phyloP scores from a whole-genome alignment of 2,329 filamentous ascomycete genomes.

The Paramyrothecium roridum region DNA sequence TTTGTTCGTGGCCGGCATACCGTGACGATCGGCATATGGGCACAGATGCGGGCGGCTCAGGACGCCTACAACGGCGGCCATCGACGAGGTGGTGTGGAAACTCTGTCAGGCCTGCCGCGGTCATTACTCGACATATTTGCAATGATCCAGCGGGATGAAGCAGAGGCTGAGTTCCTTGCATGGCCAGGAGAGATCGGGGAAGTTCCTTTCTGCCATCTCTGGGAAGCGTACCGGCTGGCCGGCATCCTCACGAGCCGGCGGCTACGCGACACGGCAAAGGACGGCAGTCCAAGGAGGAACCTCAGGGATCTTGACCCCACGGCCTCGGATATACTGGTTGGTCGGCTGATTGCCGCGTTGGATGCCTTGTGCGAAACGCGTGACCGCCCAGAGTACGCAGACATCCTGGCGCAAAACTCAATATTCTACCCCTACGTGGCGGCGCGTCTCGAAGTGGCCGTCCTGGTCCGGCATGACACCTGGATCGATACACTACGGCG shows the following conservation, averaged over 20 bases:
- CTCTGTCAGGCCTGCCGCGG: slow-evolving; percentile 20
- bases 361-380: slow-evolving; percentile 17
- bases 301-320: neutral
- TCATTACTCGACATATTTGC: slow-evolving; percentile 21
- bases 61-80: neutral
- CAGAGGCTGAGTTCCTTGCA: slow-evolving; percentile 11
- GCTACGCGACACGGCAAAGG: slow-evolving; percentile 1
- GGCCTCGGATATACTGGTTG: slow-evolving; percentile 13
- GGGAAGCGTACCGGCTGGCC: slow-evolving; percentile 21
- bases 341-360: slow-evolving; percentile 17
- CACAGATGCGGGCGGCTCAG: slow-evolving; percentile 5
- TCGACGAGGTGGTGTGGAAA: slow-evolving; percentile 13
- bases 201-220: slow-evolving; percentile 21
- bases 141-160: slow-evolving; percentile 6
- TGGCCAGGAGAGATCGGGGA: slow-evolving; percentile 22
- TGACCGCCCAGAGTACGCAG: slow-evolving; percentile 6
- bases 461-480: slow-evolving; percentile 7
- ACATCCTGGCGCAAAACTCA: slow-evolving; percentile 18
- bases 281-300: neutral
- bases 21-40: slow-evolving; percentile 10
- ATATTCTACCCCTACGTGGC: slow-evolving; percentile 21
- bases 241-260: slow-evolving; percentile 17
- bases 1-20: slow-evolving; percentile 12
- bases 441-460: slow-evolving; percentile 18
- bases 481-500: slow-evolving; percentile 12